phyloP scores from a whole-genome alignment of 345 rosid genomes.

The Noccaea caerulescens region DNA sequence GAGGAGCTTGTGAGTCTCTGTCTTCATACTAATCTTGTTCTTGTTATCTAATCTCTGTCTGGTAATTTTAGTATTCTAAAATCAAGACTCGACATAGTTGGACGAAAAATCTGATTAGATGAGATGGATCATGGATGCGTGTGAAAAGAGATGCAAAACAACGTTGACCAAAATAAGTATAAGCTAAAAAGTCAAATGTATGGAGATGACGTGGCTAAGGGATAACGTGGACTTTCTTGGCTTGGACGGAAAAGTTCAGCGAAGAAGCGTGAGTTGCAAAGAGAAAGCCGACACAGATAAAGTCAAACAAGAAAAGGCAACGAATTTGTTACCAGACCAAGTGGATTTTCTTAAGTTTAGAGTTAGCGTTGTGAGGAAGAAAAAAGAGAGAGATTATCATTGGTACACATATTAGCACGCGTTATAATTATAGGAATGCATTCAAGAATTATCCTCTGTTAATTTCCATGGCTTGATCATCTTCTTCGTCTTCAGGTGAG shows the following conservation, averaged over 20 bases:
- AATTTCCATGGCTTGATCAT: not conserved
- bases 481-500: not conserved
- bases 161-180: not conserved
- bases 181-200: not conserved
- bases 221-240: not conserved
- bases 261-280: too few relatives aligned
- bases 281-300: not conserved
- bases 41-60: not conserved
- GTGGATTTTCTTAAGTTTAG: not conserved
- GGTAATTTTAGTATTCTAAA: too few relatives aligned
- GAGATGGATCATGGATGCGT: not conserved
- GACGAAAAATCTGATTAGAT: slow-evolving; percentile 7
- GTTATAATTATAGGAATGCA: not conserved
- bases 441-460: not conserved
- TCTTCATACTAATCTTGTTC: slow-evolving; percentile 23
- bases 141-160: slow-evolving; percentile 4
- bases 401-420: not conserved
- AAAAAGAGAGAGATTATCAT: slow-evolving; percentile 1
- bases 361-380: not conserved
- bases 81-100: not conserved
- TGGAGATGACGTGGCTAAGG: not conserved
- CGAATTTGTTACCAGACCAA: not conserved
- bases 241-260: not conserved
- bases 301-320: not conserved
- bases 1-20: slow-evolving; percentile 21